These are phyloP conservation scores for Vigna nakashimae DNA, from an alignment of 306 rosid genomes.

Conservation along the genomic window DNA sequence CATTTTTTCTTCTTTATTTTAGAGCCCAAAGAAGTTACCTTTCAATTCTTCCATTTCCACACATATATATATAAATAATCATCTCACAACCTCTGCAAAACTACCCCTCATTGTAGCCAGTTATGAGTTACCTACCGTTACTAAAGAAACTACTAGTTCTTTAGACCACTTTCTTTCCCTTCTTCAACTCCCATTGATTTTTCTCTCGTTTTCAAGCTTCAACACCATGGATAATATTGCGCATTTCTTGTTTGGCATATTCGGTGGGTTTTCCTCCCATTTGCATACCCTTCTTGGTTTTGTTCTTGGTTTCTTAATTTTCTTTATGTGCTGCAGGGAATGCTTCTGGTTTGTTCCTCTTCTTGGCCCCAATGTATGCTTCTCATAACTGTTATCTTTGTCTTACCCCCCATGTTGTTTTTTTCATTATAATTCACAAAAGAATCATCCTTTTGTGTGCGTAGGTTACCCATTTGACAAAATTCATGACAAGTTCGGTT, in stretches of 20 bases:
- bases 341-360: constrained; percentile 83
- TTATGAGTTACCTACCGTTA: constrained; percentile 14
- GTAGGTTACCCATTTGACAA: neutral
- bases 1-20: neutral
- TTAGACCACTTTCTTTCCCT: neutral
- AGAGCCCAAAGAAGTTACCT: neutral
- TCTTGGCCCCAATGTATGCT: constrained; percentile 77
- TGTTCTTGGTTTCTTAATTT: constrained; percentile 33
- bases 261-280: constrained; percentile 50
- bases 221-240: constrained; percentile 52
- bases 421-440: neutral
- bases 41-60: neutral
- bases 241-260: constrained; percentile 72
- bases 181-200: constrained; percentile 14
- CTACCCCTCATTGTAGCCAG: neutral
- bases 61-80: neutral
- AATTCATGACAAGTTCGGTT: neutral
- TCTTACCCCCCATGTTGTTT: neutral
- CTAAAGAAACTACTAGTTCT: neutral
- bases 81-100: neutral
- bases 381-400: neutral
- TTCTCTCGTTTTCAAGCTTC: constrained; percentile 30
- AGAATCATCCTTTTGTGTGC: neutral
- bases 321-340: constrained; percentile 62
- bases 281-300: neutral